Evolutionary conservation across 768 basidiomycete species (phyloP), one percentile per base, ranked within the genome.

Genomic region (Strobilomyces echinocephalus): DNA sequence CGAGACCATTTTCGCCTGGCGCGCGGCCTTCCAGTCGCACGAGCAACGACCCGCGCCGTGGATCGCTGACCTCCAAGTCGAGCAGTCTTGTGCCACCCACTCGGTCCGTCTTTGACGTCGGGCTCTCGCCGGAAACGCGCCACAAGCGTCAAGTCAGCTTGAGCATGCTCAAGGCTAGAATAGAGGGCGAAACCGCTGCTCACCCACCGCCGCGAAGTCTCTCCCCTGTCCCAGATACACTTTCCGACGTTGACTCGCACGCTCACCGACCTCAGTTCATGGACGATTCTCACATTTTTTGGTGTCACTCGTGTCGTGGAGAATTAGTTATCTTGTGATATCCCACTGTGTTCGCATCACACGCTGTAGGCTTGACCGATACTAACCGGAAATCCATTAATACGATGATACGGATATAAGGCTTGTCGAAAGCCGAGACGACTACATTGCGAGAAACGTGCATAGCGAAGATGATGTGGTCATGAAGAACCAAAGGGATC

Each of bases 111-210:
- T 81, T 88, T 52, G 88, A 91, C 55, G 79, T 82, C 28, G 79
- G 78, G 47, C 76, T 93, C 45, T 81, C 87, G 8, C 79, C 87
- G 0, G 87, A 90, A 68, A 85, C 87, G 34, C 74, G 80, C 28
- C 90, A 92, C 69, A 91, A 91, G 64, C 85, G 91, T 51, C 81
- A 83, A 61, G 83, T 91, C 60, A 90, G 88, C 70, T 70, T 94
- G 60, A 83, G 85, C 69, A 94, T 95, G 88, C 81, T 95, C 47
- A 92, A 91, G 64, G 91, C 89, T 20, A 83, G 91, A 41, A 94
- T 94, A 61, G 88, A 92, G 55, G 87, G 88, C 66, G 91, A 94
- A 69, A 72, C 78, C 18, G 81, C 78, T 15, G 59, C 60, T 31
- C 62, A 72, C 2, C 72, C 77, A 11, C 82, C 82, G 4, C 82